Evolutionary conservation across 192 early-diverging fungal genomes (phyloP), one percentile per base, ranked within the genome.

Genomic region (Mortierella alpina): DNA sequence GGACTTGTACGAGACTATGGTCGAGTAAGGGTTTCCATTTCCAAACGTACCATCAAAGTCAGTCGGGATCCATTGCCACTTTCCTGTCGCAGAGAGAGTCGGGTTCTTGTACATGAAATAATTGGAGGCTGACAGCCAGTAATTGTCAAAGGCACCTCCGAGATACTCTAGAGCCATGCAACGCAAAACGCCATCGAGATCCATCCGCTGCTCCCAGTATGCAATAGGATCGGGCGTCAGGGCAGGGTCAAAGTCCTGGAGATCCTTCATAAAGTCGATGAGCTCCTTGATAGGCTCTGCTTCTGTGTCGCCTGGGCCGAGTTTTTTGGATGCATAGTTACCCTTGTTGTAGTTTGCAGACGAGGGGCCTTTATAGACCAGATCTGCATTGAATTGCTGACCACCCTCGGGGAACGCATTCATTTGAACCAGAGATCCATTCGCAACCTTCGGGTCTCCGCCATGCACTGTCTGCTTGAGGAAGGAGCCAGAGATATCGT

Each of bases 11-110:
- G 61, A 44, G 31, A 58, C 57, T 5, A 66, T 15, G 11, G 41
- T 57, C 42, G 59, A 66, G 31, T 17, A 54, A 13, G 75, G 68
- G 46, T 59, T 58, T 7, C 85, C 85, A 53, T 65, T 78, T 11
- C 82, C 85, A 63, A 86, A 86, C 11, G 78, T 84, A 12, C 50
- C 69, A 47, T 82, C 85, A 46, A 84, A 68, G 54, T 86, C 79
- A 23, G 83, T 84, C 5, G 85, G 82, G 22, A 84, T 40, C 59
- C 72, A 79, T 55, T 74, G 70, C 63, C 73, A 77, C 20, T 66
- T 69, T 11, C 64, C 68, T 0, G 64, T 58, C 2, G 54, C 44
- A 8, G 64, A 58, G 6, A 86, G 13, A 6, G 67, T 56, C 40
- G 76, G 83, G 63, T 86, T 72, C 13, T 39, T 55, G 59, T 79